Evolutionary conservation across 2,329 filamentous ascomycete species (phyloP).

Genomic region (Didymella segeticola): DNA sequence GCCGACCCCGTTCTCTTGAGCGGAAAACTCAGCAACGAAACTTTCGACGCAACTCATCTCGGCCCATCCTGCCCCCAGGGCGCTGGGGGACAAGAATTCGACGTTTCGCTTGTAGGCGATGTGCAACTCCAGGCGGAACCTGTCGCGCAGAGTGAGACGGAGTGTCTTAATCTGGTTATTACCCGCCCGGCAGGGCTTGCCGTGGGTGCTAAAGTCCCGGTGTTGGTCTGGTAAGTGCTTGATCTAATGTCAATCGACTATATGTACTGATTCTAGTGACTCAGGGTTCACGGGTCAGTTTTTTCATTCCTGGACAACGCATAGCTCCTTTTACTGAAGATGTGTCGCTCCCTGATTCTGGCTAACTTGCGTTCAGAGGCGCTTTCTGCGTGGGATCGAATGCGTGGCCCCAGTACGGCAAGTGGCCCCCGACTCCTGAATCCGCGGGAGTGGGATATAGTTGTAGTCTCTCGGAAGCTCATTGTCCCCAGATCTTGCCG

Average conservation of each 20-base stretch:
- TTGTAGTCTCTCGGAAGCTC: background rate
- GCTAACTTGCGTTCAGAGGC: background rate
- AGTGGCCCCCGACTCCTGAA: slow-evolving; percentile 20
- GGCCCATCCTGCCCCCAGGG: slow-evolving; percentile 49
- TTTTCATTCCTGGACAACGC: background rate
- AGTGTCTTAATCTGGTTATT: background rate
- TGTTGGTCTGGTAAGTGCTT: background rate
- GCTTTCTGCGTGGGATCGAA: slow-evolving; percentile 56
- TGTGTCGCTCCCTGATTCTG: background rate
- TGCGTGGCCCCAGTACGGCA: slow-evolving; percentile 61
- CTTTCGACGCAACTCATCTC: slow-evolving; percentile 43
- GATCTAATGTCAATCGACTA: background rate
- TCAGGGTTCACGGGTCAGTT: background rate
- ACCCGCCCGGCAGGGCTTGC: background rate
- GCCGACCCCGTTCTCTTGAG: background rate
- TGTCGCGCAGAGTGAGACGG: background rate
- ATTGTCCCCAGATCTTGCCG: background rate
- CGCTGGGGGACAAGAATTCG: slow-evolving; percentile 38
- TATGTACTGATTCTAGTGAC: background rate
- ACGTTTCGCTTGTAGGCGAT: slow-evolving; percentile 34
- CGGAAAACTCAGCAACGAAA: slow-evolving; percentile 1
- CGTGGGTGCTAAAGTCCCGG: background rate
- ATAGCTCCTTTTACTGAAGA: background rate
- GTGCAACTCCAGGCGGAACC: slow-evolving; percentile 1
- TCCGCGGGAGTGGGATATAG: background rate